Conservation (phyloP, 2,329 filamentous ascomycete genomes). For the Ophiosphaerella narmari region DNA sequence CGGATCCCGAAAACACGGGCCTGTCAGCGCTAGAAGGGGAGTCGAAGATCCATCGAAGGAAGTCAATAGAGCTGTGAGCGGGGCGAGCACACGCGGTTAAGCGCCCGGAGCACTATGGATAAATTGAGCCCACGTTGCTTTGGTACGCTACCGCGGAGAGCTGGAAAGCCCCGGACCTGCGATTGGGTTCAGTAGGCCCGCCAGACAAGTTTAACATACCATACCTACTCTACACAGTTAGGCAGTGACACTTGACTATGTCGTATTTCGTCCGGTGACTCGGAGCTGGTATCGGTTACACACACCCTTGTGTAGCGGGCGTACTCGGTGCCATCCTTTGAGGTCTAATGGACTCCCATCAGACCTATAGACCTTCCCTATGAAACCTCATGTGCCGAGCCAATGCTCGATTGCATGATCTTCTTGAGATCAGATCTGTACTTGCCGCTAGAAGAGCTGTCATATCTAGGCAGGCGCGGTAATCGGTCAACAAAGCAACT, state of each 20-base stretch:
- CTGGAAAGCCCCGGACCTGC: slow-evolving; percentile 8
- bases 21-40: slow-evolving; percentile 23
- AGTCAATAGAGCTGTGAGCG: background rate
- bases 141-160: background rate
- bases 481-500: slow-evolving; percentile 13
- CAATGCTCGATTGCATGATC: background rate
- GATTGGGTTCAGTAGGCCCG: background rate
- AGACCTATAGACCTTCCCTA: background rate
- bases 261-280: slow-evolving; percentile 5
- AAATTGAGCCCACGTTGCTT: slow-evolving; percentile 19
- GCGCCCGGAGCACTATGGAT: slow-evolving; percentile 14
- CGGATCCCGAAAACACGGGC: slow-evolving; percentile 18
- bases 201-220: background rate
- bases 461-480: background rate
- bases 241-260: background rate
- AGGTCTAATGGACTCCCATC: no score
- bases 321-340: slow-evolving; percentile 1
- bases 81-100: slow-evolving; percentile 8
- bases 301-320: slow-evolving; percentile 1
- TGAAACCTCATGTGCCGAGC: background rate
- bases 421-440: slow-evolving; percentile 4
- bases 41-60: slow-evolving; percentile 23
- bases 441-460: background rate
- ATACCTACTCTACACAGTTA: slow-evolving; percentile 1
- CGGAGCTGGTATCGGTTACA: slow-evolving; percentile 1